phyloP scores from a whole-genome alignment of 2,329 filamentous ascomycete genomes.

The Helotiales sp. region DNA sequence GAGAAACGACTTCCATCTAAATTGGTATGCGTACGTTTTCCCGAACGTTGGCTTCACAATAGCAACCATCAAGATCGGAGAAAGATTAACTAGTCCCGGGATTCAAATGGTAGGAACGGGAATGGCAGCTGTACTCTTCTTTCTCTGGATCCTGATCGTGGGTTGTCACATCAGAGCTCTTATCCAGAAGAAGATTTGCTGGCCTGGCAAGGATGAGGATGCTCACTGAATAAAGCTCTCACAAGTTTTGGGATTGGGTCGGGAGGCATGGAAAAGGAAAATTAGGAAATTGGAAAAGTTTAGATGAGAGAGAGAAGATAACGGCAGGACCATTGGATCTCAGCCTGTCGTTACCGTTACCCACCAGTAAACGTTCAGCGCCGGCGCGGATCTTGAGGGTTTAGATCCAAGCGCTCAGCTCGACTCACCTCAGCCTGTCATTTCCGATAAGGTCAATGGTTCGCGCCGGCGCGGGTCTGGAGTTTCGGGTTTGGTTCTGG shows the following conservation, averaged over 20 bases:
- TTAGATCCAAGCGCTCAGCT: too few species aligned
- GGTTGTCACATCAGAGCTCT: conserved; percentile 31
- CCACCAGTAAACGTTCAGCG: background rate
- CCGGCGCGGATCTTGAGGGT: background rate
- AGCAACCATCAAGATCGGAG: conserved; percentile 54
- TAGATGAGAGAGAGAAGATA: too few species aligned
- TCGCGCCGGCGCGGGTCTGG: background rate
- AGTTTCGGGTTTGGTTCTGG: background rate
- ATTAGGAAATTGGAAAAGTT: too few species aligned
- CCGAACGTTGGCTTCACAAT: conserved; percentile 60
- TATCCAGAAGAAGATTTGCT: conserved; percentile 30
- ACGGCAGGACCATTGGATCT: background rate
- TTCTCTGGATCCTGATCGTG: conserved; percentile 36
- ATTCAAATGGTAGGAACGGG: conserved; percentile 40
- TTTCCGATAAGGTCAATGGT: background rate
- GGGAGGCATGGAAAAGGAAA: too few species aligned
- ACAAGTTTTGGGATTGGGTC: too few species aligned
- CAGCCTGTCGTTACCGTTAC: background rate
- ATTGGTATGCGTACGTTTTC: conserved; percentile 65
- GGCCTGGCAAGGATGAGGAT: conserved; percentile 37
- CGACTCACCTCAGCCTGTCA: background rate
- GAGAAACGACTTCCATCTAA: conserved; percentile 55
- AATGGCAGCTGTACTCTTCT: conserved; percentile 49
- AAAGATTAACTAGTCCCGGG: conserved; percentile 43
- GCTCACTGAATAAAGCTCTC: conserved; percentile 23